Evolutionary conservation across 2,329 filamentous ascomycete genomes (phyloP).

Genomic region (Sclerotinia spermophila): DNA sequence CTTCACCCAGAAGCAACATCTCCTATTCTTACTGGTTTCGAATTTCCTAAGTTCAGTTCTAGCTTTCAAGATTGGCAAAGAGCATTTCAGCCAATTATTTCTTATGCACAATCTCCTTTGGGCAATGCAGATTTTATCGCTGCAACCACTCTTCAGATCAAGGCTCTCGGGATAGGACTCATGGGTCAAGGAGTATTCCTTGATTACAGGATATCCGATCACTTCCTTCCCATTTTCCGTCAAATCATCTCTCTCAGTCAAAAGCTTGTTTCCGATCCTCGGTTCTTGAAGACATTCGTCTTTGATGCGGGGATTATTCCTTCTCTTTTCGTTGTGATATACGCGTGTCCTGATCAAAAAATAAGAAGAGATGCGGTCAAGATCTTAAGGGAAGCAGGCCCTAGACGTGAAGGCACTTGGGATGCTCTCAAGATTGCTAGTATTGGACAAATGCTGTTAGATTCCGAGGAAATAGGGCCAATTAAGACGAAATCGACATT

Average conservation of each 20-base stretch:
- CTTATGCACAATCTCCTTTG: slow-evolving; percentile 4
- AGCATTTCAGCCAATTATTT: slow-evolving; percentile 25
- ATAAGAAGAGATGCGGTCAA: slow-evolving; percentile 26
- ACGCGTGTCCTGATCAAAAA: slow-evolving; percentile 19
- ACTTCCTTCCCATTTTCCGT: slow-evolving; percentile 16
- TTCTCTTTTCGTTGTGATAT: slow-evolving; percentile 25
- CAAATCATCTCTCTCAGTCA: slow-evolving; percentile 25
- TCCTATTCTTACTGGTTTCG: slow-evolving; percentile 15
- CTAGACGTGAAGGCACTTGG: slow-evolving; percentile 28
- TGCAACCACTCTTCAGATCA: slow-evolving; percentile 24
- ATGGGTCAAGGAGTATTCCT: slow-evolving; percentile 20
- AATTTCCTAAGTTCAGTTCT: slow-evolving; percentile 20
- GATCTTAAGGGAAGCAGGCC: slow-evolving; percentile 21
- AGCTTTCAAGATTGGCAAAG: slow-evolving; percentile 22
- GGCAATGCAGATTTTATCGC: slow-evolving; percentile 21
- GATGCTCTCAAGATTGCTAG: slow-evolving; percentile 23
- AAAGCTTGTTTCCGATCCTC: slow-evolving; percentile 18
- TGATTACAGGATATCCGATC: slow-evolving; percentile 2
- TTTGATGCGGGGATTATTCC: slow-evolving; percentile 29
- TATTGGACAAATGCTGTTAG: slow-evolving; percentile 20
- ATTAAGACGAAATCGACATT: slow-evolving; percentile 7
- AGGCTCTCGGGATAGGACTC: slow-evolving; percentile 20
- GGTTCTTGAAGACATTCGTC: slow-evolving; percentile 27
- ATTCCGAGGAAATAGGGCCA: slow-evolving; percentile 13
- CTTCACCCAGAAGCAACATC: slow-evolving; percentile 14